phyloP scores from a whole-genome alignment of 192 early-diverging fungal genomes.

The Podila horticola region DNA sequence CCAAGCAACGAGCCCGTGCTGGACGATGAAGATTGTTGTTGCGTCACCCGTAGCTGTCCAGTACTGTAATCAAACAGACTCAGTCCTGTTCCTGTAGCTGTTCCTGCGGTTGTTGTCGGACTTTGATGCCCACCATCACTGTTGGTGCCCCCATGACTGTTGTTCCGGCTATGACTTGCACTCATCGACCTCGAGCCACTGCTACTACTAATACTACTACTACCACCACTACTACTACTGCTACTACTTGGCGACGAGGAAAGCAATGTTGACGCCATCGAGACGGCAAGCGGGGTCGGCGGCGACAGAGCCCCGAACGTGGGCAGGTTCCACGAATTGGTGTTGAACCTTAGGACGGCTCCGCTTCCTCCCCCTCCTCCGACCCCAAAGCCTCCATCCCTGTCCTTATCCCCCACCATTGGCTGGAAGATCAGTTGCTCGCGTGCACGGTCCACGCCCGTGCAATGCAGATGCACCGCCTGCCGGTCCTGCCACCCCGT shows the following conservation, averaged over 20 bases:
- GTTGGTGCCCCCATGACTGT: neutral
- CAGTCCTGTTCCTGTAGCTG: constrained; percentile 14
- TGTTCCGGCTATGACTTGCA: neutral
- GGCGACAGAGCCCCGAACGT: neutral
- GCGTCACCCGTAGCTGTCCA: neutral
- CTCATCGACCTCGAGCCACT: too few relatives aligned
- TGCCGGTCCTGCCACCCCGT: constrained; percentile 44
- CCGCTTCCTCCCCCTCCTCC: too few relatives aligned
- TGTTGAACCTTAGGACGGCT: constrained; percentile 27
- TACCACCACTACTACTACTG: neutral
- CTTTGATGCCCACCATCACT: too few relatives aligned
- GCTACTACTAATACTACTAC: too few relatives aligned
- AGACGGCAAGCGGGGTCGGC: neutral
- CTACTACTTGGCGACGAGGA: neutral
- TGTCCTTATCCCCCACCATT: neutral
- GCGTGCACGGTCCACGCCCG: constrained; percentile 21
- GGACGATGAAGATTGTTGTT: neutral
- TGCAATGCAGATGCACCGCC: constrained; percentile 22
- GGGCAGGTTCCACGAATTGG: constrained; percentile 37
- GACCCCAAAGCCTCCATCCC: too few relatives aligned
- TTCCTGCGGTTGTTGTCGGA: neutral
- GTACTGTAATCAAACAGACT: constrained; percentile 33
- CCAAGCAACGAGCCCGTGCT: neutral
- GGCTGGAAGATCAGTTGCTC: constrained; percentile 41
- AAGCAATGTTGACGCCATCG: neutral